Evolutionary conservation across 805 yeast species (phyloP).

Genomic region (Blastobotrys chiropterorum): DNA sequence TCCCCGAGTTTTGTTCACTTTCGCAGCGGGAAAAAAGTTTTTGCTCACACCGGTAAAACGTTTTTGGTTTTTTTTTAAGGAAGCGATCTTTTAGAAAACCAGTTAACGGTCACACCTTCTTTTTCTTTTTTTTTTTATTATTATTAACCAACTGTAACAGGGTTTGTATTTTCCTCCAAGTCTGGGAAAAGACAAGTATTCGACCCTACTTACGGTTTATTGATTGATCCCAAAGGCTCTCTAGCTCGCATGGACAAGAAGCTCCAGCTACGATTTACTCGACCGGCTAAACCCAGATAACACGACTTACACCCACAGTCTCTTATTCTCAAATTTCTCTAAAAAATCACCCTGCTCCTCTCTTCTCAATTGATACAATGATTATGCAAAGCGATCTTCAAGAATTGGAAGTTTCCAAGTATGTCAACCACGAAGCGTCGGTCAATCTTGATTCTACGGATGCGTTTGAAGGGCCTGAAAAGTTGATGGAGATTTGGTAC

Average conservation of each 20-base stretch:
- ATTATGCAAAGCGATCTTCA: constrained; percentile 9
- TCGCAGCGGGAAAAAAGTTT: background rate
- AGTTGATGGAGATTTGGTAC: constrained; percentile 86
- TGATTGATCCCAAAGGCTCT: constrained; percentile 2
- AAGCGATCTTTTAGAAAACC: background rate
- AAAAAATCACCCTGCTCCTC: background rate
- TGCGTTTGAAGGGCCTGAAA: constrained; percentile 98
- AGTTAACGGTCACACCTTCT: background rate
- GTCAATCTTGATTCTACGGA: constrained; percentile 76
- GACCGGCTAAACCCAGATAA: constrained; percentile 32
- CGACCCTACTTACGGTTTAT: constrained; percentile 10
- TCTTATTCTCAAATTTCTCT: background rate
- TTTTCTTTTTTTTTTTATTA: constrained; percentile 1
- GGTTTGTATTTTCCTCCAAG: constrained; percentile 13
- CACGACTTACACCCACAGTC: constrained; percentile 23
- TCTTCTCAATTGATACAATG: constrained; percentile 9
- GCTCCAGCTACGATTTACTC: constrained; percentile 31
- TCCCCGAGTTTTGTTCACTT: too few species aligned
- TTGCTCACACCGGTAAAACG: background rate
- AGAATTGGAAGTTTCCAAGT: constrained; percentile 21
- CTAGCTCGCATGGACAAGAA: constrained; percentile 31
- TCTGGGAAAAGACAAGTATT: constrained; percentile 8
- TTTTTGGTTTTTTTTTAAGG: background rate
- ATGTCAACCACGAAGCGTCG: constrained; percentile 74
- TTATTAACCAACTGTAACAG: constrained; percentile 2